Evolutionary conservation across 1,284 basidiomycete species (phyloP), one percentile per base, ranked within the genome.

Genomic region (Abortiporus biennis): DNA sequence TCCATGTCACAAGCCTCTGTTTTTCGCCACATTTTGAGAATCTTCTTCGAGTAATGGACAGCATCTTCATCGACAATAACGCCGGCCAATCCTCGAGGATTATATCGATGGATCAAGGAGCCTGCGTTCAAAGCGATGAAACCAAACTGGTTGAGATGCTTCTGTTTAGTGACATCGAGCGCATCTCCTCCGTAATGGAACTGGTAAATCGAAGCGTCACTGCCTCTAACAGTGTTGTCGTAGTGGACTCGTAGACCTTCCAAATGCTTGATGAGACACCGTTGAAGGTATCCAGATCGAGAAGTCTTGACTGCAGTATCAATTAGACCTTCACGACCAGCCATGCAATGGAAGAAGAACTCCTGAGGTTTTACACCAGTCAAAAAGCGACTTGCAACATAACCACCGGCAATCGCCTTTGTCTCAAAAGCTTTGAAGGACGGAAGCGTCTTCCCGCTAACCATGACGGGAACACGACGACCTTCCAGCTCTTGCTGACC

Each of bases 321-420:
- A 58, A 99, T 99, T 24, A 99, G 77, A 63, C 96, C 96, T 69
- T 99, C 96, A 55, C 96, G 84, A 42, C 96, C 96, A 46, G 96
- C 94, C 96, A 99, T 99, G 65, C 96, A 98, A 69, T 99, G 96
- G 78, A 99, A 99, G 71, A 97, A 99, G 69, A 97, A 99, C 64
- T 99, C 96, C 62, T 99, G 96, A 0, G 96, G 96, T 50, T 89
- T 91, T 61, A 99, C 86, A 47, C 96, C 96, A 15, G 96, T 99
- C 71, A 99, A 78, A 79, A 99, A 99, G 40, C 96, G 92, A 63
- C 94, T 96, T n/a, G 91, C 92, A 38, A 99, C 91, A 63, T 96
- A 99, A n/a, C 96, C 96, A 64, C 96, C 96, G 13, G 96, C 95
- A 48, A 97, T 90, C 1, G 95, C 92, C 44, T 85, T 87, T 3